phyloP scores from a whole-genome alignment of 345 rosid species.

The Mallotus nudiflorus region DNA sequence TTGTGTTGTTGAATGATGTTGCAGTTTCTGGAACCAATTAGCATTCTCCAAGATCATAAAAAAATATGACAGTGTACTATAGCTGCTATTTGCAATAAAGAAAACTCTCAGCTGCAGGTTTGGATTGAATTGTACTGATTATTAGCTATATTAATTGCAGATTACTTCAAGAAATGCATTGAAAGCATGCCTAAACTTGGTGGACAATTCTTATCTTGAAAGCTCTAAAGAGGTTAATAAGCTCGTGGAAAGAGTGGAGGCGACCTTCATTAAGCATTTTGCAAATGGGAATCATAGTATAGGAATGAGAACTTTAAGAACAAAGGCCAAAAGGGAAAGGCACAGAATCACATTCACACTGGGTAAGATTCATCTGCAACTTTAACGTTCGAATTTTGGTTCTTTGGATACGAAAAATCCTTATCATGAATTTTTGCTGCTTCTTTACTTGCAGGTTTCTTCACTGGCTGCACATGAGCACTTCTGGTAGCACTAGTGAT shows the following conservation, averaged over 20 bases:
- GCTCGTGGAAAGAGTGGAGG: slow-evolving; percentile 69
- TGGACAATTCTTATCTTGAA: slow-evolving; percentile 68
- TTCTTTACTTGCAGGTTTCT: slow-evolving; percentile 45
- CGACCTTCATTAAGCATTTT: slow-evolving; percentile 67
- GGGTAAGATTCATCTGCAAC: slow-evolving; percentile 40
- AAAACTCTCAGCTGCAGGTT: neutral
- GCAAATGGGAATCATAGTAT: slow-evolving; percentile 67
- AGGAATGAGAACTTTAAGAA: slow-evolving; percentile 62
- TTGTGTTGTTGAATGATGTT: neutral
- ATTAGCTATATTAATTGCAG: slow-evolving; percentile 33
- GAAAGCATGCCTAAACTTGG: slow-evolving; percentile 56
- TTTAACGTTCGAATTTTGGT: neutral
- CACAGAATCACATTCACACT: slow-evolving; percentile 64
- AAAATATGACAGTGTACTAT: slow-evolving; percentile 77
- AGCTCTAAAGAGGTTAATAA: slow-evolving; percentile 65
- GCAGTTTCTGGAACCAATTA: slow-evolving; percentile 69
- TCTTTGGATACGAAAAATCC: neutral
- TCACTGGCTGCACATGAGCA: slow-evolving; percentile 64
- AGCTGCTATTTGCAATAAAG: neutral
- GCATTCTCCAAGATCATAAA: slow-evolving; percentile 84
- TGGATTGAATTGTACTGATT: slow-evolving; percentile 6
- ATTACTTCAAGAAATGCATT: slow-evolving; percentile 60
- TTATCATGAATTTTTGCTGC: too few species aligned
- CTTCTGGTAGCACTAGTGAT: slow-evolving; percentile 52
- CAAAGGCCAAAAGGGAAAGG: slow-evolving; percentile 52